phyloP scores from a whole-genome alignment of 768 basidiomycete species.

The Phaeotremella skinneri region DNA sequence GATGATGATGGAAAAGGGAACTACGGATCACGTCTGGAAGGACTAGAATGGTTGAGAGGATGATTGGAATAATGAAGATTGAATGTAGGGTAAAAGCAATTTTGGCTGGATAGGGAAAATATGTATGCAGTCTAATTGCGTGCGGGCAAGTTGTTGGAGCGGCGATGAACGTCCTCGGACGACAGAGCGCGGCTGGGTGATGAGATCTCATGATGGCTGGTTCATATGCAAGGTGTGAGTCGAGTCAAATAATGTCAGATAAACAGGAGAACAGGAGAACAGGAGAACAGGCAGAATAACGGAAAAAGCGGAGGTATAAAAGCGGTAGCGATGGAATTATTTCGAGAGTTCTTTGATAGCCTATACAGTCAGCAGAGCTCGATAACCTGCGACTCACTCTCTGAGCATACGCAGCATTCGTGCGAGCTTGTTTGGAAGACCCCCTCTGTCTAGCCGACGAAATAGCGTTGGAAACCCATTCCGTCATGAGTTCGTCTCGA shows the following conservation, averaged over 20 bases:
- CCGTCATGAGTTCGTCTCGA: conserved; percentile 70
- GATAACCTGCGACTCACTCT: conserved; percentile 25
- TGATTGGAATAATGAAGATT: too few species aligned
- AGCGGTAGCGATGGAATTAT: background rate
- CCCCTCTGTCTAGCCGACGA: conserved; percentile 28
- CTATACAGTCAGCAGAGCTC: conserved; percentile 13
- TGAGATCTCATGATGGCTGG: too few species aligned
- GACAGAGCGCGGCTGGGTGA: too few species aligned
- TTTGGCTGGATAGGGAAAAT: too few species aligned
- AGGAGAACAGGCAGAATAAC: conserved; percentile 1
- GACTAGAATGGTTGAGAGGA: too few species aligned
- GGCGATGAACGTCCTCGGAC: too few species aligned
- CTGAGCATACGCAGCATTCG: conserved; percentile 39
- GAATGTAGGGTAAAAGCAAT: too few species aligned
- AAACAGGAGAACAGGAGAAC: conserved; percentile 1
- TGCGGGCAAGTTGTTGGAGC: too few species aligned
- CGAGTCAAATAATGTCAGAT: background rate
- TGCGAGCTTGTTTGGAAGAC: conserved; percentile 28
- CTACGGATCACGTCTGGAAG: too few species aligned
- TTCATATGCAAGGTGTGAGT: too few species aligned
- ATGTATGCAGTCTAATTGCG: too few species aligned
- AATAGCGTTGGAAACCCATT: conserved; percentile 63
- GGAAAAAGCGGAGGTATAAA: background rate
- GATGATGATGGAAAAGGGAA: too few species aligned
- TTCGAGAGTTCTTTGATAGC: conserved; percentile 38